Percentiles rank a stretch among this genome's conserved stretches.
These are phyloP conservation scores for Plectranthus barbatus DNA, from an alignment of 257 asterid genomes.

Conservation along the genomic window DNA sequence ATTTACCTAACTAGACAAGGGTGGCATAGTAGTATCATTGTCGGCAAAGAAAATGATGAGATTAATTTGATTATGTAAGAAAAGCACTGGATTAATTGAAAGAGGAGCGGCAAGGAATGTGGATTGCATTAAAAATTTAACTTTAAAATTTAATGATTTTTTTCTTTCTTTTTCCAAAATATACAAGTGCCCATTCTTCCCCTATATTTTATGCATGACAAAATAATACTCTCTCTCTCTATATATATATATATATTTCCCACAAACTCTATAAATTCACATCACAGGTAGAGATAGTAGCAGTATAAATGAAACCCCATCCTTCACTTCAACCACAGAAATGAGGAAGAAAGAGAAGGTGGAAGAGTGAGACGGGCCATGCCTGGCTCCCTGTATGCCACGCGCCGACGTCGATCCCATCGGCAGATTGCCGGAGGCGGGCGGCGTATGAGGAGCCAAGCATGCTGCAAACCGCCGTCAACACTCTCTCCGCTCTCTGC, in stretches of 20 bases:
- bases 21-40: slow-evolving; percentile 14
- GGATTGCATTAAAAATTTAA: neutral
- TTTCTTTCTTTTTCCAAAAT: neutral
- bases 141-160: neutral
- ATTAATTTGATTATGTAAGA: slow-evolving; percentile 2
- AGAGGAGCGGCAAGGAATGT: neutral
- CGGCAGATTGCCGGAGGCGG: slow-evolving; percentile 25
- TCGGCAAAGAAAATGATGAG: slow-evolving; percentile 17
- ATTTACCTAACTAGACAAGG: slow-evolving; percentile 10
- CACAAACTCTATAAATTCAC: slow-evolving; percentile 23
- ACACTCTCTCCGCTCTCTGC: neutral
- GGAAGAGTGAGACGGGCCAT: slow-evolving; percentile 17
- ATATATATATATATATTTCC: too few relatives aligned
- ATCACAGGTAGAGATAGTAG: neutral
- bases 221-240: too few relatives aligned
- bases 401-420: slow-evolving; percentile 24
- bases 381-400: slow-evolving; percentile 71
- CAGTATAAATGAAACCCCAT: neutral
- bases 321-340: too few relatives aligned
- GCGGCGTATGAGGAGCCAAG: slow-evolving; percentile 52
- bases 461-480: slow-evolving; percentile 23
- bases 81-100: slow-evolving; percentile 7
- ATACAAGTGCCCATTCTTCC: neutral
- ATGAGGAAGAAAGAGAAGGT: neutral
- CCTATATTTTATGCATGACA: slow-evolving; percentile 22